Base-by-base conservation (phyloP, 2,329 filamentous ascomycete genomes). In the Exophiala oligosperma region DNA sequence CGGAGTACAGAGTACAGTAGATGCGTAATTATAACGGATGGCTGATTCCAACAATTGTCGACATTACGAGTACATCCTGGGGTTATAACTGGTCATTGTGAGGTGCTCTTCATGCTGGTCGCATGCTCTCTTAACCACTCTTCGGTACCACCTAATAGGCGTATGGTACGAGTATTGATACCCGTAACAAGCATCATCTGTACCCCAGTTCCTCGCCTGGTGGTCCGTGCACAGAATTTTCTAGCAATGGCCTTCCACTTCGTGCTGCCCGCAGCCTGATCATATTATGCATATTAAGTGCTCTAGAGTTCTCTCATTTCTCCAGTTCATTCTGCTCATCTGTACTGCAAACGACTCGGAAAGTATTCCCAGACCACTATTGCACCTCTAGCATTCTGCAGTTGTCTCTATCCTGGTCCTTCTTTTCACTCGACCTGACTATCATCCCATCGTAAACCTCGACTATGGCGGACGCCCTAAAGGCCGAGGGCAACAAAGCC, bases 401-500 rank as follows among this genome's bases (percentile, higher is more conserved):
- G 7, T 11, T 8, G 32, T 35, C 2, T 35, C 8, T 6, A 35
- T 2, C 8, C 8, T 35, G 6, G 7, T 35, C 2, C 11, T 9
- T 35, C 11, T 35, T 35, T 9, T 9, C 9, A 2, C 9, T 11
- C 6, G 7, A 35, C 23, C 41, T n/a, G 37, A 26, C 24, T 11
- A 32, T 17, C 9, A 48, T 23, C 44, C 7, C n/a, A 35, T 28
- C 23, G 17, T 35, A 24, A 48, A n/a, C 35, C 37, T 29, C 35
- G 24, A 37, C 11, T 26, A 88, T 87, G 85, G 84, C 85, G 65
- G 85, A 88, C 76, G 83, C 93, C 84, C 86, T 99, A 71, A 99
- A 99, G 83, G 91, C 92, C 71, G 89, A 94, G 74, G 94, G 93
- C 81, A 99, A 99, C 83, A 96, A 96, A 82, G 92, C 95, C 77